Evolutionary conservation across 129 eudicot genomes (phyloP), one percentile per base, ranked within the genome.

Genomic region (Chrysanthemum makinoi): DNA sequence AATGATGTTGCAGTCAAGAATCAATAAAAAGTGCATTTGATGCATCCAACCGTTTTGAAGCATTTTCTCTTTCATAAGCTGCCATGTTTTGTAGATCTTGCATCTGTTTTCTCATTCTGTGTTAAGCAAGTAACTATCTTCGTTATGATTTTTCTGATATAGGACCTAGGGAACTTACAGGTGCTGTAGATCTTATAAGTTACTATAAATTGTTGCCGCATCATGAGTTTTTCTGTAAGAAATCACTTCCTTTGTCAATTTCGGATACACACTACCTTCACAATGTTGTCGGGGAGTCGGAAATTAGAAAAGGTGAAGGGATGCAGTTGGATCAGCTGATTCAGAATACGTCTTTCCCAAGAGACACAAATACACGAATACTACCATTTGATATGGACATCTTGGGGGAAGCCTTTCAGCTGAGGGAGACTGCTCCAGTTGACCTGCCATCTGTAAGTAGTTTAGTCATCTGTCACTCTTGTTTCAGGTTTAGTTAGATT

Each of bases 121-220:
- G 10, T 58, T 52, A 11, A 9, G 46, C 10, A 6, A 39, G 46
- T 8, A 39, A 39, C 46, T 8, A 39, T 39, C 2, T 39, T 8
- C 46, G 8, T 39, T 39, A 7, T 39, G 46, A 6, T 39, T 39
- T 65, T 53, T 22, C 11, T 75, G 56, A 75, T 65, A 39, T 75
- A 90, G 96, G 96, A 55, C 87, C 88, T 56, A 81, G 81, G 77
- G 96, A 85, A 78, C 85, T 90, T 63, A 72, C 86, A 8, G 96
- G 96, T 62, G 80, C 88, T 30, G 79, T 80, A 62, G 96, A 90
- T 83, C 95, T 90, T 62, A 62, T 90, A 70, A 81, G 59, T 80
- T 84, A 79, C 72, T 90, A 75, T 70, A 84, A 82, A 51, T 80
- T 90, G 74, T 59, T 69, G 84, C 85, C 87, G 15, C 84, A 84